Conservation (phyloP, 2,329 filamentous ascomycete genomes). For the Mycosphaerella arachidis region DNA sequence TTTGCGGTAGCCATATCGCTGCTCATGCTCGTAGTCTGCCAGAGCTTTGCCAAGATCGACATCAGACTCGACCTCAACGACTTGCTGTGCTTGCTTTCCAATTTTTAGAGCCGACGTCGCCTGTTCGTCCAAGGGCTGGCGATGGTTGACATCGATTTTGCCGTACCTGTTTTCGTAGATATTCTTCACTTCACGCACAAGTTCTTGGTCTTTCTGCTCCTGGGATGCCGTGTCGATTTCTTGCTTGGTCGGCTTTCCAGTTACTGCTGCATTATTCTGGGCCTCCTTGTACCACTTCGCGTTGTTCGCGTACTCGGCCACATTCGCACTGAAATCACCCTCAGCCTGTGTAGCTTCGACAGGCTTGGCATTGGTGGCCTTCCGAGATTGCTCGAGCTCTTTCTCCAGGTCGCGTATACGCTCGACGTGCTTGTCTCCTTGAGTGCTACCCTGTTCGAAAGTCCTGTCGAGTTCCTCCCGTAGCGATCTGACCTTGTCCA, state of each 20-base stretch:
- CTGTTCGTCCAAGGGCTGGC: slow-evolving; percentile 14
- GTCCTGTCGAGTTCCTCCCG: slow-evolving; percentile 18
- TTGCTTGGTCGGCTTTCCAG: background rate
- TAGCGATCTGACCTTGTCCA: slow-evolving; percentile 17
- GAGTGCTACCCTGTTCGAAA: slow-evolving; percentile 20
- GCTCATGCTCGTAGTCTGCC: slow-evolving; percentile 24
- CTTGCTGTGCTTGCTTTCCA: slow-evolving; percentile 8
- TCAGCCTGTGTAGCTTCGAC: slow-evolving; percentile 30
- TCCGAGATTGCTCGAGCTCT: slow-evolving; percentile 9
- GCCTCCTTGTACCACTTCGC: slow-evolving; percentile 38
- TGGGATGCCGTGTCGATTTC: slow-evolving; percentile 21
- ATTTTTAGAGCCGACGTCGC: background rate
- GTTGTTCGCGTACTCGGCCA: slow-evolving; percentile 33
- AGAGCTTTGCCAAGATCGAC: slow-evolving; percentile 24
- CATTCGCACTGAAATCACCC: slow-evolving; percentile 36
- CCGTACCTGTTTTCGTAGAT: slow-evolving; percentile 45
- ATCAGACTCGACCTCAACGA: slow-evolving; percentile 22
- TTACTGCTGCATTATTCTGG: background rate
- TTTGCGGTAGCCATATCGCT: slow-evolving; percentile 17
- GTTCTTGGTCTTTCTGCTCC: slow-evolving; percentile 29
- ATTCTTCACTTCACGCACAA: slow-evolving; percentile 37
- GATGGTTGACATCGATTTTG: slow-evolving; percentile 32
- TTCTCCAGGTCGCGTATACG: slow-evolving; percentile 18
- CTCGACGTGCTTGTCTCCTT: slow-evolving; percentile 17
- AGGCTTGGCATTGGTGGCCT: background rate